Evolutionary conservation across 2,329 filamentous ascomycete genomes (phyloP).

Genomic region (Beauveria sp.): DNA sequence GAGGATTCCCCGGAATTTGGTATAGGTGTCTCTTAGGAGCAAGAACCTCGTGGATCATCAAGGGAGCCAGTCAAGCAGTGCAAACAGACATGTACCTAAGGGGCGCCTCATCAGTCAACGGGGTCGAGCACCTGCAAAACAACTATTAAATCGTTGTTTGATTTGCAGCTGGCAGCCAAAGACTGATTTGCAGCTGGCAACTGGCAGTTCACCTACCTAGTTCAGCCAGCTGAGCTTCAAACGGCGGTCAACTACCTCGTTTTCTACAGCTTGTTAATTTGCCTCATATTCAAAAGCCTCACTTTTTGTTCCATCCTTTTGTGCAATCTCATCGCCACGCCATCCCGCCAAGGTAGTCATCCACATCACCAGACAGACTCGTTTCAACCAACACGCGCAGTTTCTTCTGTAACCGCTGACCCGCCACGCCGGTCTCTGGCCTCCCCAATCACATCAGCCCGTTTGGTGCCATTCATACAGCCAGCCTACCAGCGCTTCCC

Average conservation of each 20-base stretch:
- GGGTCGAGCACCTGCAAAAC: neutral
- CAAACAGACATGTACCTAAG: neutral
- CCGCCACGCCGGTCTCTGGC: neutral
- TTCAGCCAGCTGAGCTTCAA: neutral
- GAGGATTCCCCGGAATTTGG: neutral
- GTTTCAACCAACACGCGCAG: constrained; percentile 5
- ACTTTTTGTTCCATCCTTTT: neutral
- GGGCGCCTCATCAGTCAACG: neutral
- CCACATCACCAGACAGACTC: neutral
- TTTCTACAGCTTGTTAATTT: neutral
- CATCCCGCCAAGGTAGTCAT: neutral
- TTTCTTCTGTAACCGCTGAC: neutral
- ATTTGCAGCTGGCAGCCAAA: too few relatives aligned
- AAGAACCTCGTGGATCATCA: too few relatives aligned
- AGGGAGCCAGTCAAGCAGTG: neutral
- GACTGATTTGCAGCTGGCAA: neutral
- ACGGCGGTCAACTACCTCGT: neutral
- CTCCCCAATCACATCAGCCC: constrained; percentile 10
- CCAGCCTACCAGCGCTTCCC: constrained; percentile 1
- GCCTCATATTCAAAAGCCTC: neutral
- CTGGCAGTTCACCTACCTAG: neutral
- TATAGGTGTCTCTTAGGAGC: too few relatives aligned
- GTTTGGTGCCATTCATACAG: neutral
- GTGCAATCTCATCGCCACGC: neutral
- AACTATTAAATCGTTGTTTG: neutral